Conservation (phyloP, 768 basidiomycete genomes). For the Lactifluus subvellereus region DNA sequence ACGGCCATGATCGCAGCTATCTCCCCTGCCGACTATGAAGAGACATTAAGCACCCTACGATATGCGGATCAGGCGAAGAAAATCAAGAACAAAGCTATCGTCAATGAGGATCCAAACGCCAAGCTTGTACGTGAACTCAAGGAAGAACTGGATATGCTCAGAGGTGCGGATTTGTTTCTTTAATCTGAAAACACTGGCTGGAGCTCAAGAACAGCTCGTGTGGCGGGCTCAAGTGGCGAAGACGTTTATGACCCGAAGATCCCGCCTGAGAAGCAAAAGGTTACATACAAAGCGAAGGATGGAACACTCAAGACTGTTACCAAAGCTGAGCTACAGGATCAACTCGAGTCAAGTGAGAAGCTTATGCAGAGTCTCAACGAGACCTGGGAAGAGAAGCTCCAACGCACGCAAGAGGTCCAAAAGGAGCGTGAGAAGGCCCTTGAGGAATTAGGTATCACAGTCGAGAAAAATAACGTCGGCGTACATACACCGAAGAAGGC, state of each 20-base stretch:
- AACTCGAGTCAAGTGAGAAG: slow-evolving; percentile 93
- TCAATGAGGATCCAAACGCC: slow-evolving; percentile 99
- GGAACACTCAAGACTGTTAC: slow-evolving; percentile 93
- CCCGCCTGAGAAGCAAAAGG: slow-evolving; percentile 91
- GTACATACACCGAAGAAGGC: slow-evolving; percentile 97
- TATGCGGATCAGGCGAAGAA: slow-evolving; percentile 99
- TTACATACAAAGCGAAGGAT: slow-evolving; percentile 89
- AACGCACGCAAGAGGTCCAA: slow-evolving; percentile 89
- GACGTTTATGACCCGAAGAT: slow-evolving; percentile 81
- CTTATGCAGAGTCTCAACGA: slow-evolving; percentile 90
- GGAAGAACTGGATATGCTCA: slow-evolving; percentile 91
- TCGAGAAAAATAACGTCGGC: slow-evolving; percentile 94
- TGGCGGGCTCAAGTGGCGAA: slow-evolving; percentile 62
- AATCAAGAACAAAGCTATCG: slow-evolving; percentile 99
- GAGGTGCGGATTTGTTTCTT: slow-evolving; percentile 45
- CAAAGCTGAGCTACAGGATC: slow-evolving; percentile 96
- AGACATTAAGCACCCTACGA: slow-evolving; percentile 91
- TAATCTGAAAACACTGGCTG: slow-evolving; percentile 21
- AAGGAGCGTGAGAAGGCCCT: slow-evolving; percentile 96
- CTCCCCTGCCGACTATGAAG: slow-evolving; percentile 97
- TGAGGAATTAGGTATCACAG: slow-evolving; percentile 95
- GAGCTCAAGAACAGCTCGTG: slow-evolving; percentile 49
- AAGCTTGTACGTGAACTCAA: slow-evolving; percentile 98
- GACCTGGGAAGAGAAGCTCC: slow-evolving; percentile 95
- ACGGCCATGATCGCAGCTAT: slow-evolving; percentile 99